Base-by-base conservation (phyloP, 2,329 filamentous ascomycete species). In the Paraphoma sp. region DNA sequence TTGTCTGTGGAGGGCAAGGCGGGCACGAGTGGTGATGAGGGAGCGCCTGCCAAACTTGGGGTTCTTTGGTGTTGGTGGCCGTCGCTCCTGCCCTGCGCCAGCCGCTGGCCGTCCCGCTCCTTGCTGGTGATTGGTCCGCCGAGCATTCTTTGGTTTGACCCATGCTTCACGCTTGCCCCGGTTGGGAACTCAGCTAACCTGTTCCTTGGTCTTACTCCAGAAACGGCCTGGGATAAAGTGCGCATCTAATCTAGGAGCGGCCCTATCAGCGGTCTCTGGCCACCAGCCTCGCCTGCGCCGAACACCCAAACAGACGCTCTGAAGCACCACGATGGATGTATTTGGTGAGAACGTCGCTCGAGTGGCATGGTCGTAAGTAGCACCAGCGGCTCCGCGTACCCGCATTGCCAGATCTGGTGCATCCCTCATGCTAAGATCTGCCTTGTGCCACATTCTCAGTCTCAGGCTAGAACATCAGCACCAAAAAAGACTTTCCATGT, bases 11-110 rank as follows among this genome's bases (percentile, higher is more conserved):
- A 49, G 56, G 53, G 52, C 53, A 52, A 43, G 56, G 44, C 48
- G 54, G 54, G 53, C 60, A 64, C 67, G 68, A 70, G 64, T 70
- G 69, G 70, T 70, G 64, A 57, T 51, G 31, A 62, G 59, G 33
- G 60, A 53, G 45, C 56, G 56, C 49, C 52, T n/a, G 51, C 16
- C 17, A 47, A 51, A 52, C 38, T 30, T 49, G 54, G 51, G 18
- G 42, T 18, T 53, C 40, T 44, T 41, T 51, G 53, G 45, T 48
- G 51, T 47, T 56, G 56, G 53, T 31, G 45, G 40, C 40, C 40
- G 16, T 42, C 43, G 18, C 43, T 18, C 44, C 17, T 49, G 52
- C 54, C 46, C 48, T 36, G 46, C 48, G 47, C 53, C 59, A 18
- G 61, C 62, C 61, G 61, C 58, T 65, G 55, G 57, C 52, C 52